Percentiles rank a stretch among this genome's conserved stretches.
Evolutionary conservation across 2,329 filamentous ascomycete species (phyloP).

Genomic region (Claviceps digitariae): DNA sequence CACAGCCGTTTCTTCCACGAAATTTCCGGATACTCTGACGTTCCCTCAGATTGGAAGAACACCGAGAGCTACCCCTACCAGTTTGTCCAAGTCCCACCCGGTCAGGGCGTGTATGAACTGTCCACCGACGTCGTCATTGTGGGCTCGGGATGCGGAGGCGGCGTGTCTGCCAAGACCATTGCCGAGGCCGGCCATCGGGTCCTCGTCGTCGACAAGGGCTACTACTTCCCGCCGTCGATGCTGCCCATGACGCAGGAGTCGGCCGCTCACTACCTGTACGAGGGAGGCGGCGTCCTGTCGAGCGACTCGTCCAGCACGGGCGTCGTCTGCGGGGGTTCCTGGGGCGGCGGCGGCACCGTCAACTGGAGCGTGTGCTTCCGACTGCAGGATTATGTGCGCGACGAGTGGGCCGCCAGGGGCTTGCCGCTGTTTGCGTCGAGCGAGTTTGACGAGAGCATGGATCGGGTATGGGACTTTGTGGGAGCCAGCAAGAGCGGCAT

Average conservation of each 20-base stretch:
- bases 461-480: slow-evolving; percentile 67
- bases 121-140: slow-evolving; percentile 76
- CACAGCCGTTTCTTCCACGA: slow-evolving; percentile 40
- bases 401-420: slow-evolving; percentile 62
- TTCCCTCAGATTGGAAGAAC: slow-evolving; percentile 36
- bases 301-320: slow-evolving; percentile 44
- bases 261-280: slow-evolving; percentile 52
- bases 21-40: slow-evolving; percentile 43
- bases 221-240: slow-evolving; percentile 58
- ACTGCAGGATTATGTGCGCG: slow-evolving; percentile 62
- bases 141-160: slow-evolving; percentile 77
- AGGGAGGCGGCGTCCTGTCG: slow-evolving; percentile 46
- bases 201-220: slow-evolving; percentile 70
- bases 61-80: slow-evolving; percentile 40
- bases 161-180: slow-evolving; percentile 66
- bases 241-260: slow-evolving; percentile 59
- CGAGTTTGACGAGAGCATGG: slow-evolving; percentile 65
- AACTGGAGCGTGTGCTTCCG: slow-evolving; percentile 63
- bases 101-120: slow-evolving; percentile 39
- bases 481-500: slow-evolving; percentile 55
- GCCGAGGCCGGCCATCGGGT: slow-evolving; percentile 64
- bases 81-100: slow-evolving; percentile 44
- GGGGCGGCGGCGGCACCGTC: slow-evolving; percentile 76
- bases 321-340: slow-evolving; percentile 56
- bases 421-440: slow-evolving; percentile 60